A percentile compares a stretch with the other conserved stretches of the same genome.
Conservation (phyloP, 306 rosid species). For the Sechiopsis laciniata region DNA sequence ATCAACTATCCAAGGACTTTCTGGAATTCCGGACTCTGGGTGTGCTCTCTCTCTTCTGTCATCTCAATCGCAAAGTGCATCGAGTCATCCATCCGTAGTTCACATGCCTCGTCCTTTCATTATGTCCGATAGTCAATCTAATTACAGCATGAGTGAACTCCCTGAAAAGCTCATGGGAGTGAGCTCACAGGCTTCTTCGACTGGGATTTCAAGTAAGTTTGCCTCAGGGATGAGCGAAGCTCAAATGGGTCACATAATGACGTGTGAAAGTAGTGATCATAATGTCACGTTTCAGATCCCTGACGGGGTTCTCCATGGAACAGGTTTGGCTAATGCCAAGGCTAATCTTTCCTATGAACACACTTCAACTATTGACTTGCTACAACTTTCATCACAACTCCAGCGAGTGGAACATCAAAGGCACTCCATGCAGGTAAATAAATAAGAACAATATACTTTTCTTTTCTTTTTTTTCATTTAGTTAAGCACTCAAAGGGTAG, state of each 20-base stretch:
- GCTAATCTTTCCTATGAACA: constrained; percentile 39
- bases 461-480: too few species aligned
- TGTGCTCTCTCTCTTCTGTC: constrained; percentile 99
- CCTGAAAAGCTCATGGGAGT: constrained; percentile 45
- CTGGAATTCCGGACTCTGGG: constrained; percentile 55
- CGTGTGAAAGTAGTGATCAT: constrained; percentile 33
- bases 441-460: constrained; percentile 12
- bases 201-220: constrained; percentile 38
- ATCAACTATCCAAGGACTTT: constrained; percentile 48
- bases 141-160: constrained; percentile 44
- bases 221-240: constrained; percentile 40
- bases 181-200: constrained; percentile 48
- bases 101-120: constrained; percentile 39
- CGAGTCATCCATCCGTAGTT: constrained; percentile 52
- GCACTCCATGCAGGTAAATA: constrained; percentile 46
- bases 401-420: constrained; percentile 71
- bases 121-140: constrained; percentile 43
- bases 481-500: not conserved
- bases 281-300: constrained; percentile 44
- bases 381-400: constrained; percentile 80
- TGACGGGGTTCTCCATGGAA: constrained; percentile 49
- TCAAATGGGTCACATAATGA: constrained; percentile 38
- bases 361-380: constrained; percentile 62
- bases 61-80: constrained; percentile 66
- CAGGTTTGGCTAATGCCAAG: constrained; percentile 40